Base-by-base conservation (phyloP, 139 green algal species). In the Closterium sp. region DNA sequence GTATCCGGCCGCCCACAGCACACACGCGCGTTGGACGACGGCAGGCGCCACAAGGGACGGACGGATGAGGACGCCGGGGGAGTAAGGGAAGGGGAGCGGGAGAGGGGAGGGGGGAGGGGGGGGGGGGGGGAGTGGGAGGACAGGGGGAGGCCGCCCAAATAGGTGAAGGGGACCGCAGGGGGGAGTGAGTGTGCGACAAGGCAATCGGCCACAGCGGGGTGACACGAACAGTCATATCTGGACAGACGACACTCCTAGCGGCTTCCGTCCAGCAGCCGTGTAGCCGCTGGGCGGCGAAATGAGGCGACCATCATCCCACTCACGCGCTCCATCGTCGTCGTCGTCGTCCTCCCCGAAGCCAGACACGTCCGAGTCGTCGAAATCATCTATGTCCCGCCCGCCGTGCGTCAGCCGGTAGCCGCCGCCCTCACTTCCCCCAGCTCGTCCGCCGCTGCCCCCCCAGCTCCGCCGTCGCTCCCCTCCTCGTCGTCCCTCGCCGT, bases 391-490 rank as follows among this genome's bases (percentile, higher is more conserved):
- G 84, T 84, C 87, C 0, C 33, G 92, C 33, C 92, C 84, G 91
- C 32, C 21, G 5, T 96, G 96, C 66, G 95, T 31, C 91, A 97
- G 96, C 4, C 95, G 97, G 16, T 23, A 83, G 25, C 93, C 34
- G 92, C 95, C 25, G 31, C 38, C 28, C 89, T 55, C 30, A 19
- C 76, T 43, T 33, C 69, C 28, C 28, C 91, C 33, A 89, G 36
- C 89, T 21, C 21, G 9, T 96, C 96, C 64, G 95, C 32, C 90
- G 97, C 96, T 9, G 96, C 97, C 12, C 88, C 83, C 31, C 43
- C 66, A 10, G 9, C 34, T 28, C 88, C 88, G 10, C 9, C 34
- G 25, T 89, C 36, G 76, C 25, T 21, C 7, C 0, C 31, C 23
- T 85, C 84, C 21, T 16, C 21, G 5, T 33, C 91, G 83, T 34